Evolutionary conservation across 208 protist species (phyloP).

Genomic region (Crithidia sp.): DNA sequence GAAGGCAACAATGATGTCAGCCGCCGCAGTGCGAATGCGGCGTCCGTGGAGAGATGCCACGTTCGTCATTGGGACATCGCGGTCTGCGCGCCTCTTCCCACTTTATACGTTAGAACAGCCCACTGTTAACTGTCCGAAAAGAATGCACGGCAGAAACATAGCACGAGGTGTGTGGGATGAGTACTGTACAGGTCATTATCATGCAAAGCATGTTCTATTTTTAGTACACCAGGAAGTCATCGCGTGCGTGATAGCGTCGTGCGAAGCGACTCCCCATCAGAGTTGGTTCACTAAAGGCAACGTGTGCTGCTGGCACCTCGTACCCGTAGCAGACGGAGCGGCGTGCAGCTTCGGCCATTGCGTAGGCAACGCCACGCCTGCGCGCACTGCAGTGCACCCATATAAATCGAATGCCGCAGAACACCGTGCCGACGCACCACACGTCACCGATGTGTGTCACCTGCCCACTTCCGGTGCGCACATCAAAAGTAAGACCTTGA

Average conservation of each 20-base stretch:
- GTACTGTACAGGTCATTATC: too few relatives aligned
- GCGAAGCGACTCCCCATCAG: slow-evolving; percentile 47
- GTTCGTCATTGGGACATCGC: slow-evolving; percentile 28
- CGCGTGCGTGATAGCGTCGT: slow-evolving; percentile 42
- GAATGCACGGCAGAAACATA: too few relatives aligned
- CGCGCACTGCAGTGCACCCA: slow-evolving; percentile 50
- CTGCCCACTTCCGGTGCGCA: not conserved
- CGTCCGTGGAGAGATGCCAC: slow-evolving; percentile 40
- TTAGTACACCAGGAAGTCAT: slow-evolving; percentile 43
- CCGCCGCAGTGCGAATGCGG: slow-evolving; percentile 13
- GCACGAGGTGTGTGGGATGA: too few relatives aligned
- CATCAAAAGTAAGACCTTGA: too few relatives aligned
- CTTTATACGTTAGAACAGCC: too few relatives aligned
- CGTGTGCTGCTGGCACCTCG: slow-evolving; percentile 37
- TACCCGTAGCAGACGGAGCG: slow-evolving; percentile 60
- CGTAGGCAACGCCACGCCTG: slow-evolving; percentile 35
- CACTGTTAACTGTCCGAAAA: too few relatives aligned
- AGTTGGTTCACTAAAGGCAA: slow-evolving; percentile 77
- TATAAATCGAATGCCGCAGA: slow-evolving; percentile 67
- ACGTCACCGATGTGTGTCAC: slow-evolving; percentile 35
- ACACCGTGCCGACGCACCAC: slow-evolving; percentile 39
- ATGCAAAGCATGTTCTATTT: not conserved
- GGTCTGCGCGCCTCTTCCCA: not conserved
- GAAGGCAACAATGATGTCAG: slow-evolving; percentile 24
- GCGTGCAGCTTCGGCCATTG: slow-evolving; percentile 45